A percentile compares a stretch with the other conserved stretches of the same genome.
Evolutionary conservation across 2,329 filamentous ascomycete genomes (phyloP).

Genomic region (Fusarium aywerte): DNA sequence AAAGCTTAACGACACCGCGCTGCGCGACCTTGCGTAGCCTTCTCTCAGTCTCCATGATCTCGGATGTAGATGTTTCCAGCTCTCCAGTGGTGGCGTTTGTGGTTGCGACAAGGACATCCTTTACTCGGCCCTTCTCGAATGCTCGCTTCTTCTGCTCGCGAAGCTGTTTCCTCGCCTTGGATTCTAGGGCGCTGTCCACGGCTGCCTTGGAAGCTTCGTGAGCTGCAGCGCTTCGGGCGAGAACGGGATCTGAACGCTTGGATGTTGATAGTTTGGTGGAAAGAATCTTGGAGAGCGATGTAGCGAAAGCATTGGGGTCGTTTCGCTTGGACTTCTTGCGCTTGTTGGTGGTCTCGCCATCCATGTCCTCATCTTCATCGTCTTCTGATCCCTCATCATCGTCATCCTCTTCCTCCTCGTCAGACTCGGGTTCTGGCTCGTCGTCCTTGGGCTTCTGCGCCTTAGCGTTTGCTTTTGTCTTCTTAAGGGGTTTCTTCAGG

Average conservation of each 20-base stretch:
- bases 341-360: slow-evolving; percentile 48
- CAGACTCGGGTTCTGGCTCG: slow-evolving; percentile 41
- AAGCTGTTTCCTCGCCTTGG: slow-evolving; percentile 81
- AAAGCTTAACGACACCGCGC: slow-evolving; percentile 93
- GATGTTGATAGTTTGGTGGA: slow-evolving; percentile 85
- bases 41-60: slow-evolving; percentile 78
- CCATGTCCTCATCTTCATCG: slow-evolving; percentile 53
- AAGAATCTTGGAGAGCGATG: slow-evolving; percentile 92
- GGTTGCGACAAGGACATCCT: slow-evolving; percentile 79
- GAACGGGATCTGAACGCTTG: slow-evolving; percentile 88
- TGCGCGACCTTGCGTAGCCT: slow-evolving; percentile 87
- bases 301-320: slow-evolving; percentile 90
- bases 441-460: slow-evolving; percentile 41
- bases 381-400: slow-evolving; percentile 49
- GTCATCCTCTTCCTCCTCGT: slow-evolving; percentile 35
- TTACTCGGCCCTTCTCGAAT: slow-evolving; percentile 86
- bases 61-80: slow-evolving; percentile 59
- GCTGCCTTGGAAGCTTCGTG: slow-evolving; percentile 77
- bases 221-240: slow-evolving; percentile 82
- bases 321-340: slow-evolving; percentile 81
- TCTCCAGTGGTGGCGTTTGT: slow-evolving; percentile 62
- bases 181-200: slow-evolving; percentile 80
- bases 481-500: slow-evolving; percentile 47
- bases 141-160: slow-evolving; percentile 82
- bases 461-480: slow-evolving; percentile 46